Evolutionary conservation across 1,284 basidiomycete genomes (phyloP).

Genomic region (Ceratobasidium sp.): DNA sequence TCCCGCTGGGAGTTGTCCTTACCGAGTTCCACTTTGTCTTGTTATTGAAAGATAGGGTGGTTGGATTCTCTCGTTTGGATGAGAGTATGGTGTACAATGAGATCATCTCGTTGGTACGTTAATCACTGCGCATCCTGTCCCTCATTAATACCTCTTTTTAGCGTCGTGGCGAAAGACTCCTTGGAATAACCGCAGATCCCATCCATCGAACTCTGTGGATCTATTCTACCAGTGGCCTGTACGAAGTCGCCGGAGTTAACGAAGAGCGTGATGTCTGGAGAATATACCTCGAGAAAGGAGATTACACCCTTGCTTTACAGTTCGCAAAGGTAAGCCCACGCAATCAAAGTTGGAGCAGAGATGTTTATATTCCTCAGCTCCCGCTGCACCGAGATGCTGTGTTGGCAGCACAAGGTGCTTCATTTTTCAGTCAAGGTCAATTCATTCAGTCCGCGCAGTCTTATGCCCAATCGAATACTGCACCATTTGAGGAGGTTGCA

Average conservation of each 20-base stretch:
- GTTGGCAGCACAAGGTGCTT: slow-evolving; percentile 82
- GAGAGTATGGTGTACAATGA: slow-evolving; percentile 88
- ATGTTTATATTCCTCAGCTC: slow-evolving; percentile 59
- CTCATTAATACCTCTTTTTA: neutral
- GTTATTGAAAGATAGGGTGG: slow-evolving; percentile 80
- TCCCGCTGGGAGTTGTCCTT: slow-evolving; percentile 77
- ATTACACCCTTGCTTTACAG: slow-evolving; percentile 78
- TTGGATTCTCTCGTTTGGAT: slow-evolving; percentile 80
- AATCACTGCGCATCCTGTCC: slow-evolving; percentile 7
- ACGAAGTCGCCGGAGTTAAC: slow-evolving; percentile 84
- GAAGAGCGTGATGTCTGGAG: slow-evolving; percentile 97
- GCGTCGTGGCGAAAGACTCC: slow-evolving; percentile 66
- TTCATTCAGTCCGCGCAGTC: slow-evolving; percentile 92
- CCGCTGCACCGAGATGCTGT: slow-evolving; percentile 85
- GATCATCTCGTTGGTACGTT: slow-evolving; percentile 72
- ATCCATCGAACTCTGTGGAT: slow-evolving; percentile 93
- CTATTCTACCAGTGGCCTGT: slow-evolving; percentile 87
- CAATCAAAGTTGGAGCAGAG: neutral
- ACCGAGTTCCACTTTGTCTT: slow-evolving; percentile 94
- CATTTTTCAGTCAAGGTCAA: slow-evolving; percentile 80
- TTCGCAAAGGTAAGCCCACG: slow-evolving; percentile 72
- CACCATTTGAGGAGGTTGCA: slow-evolving; percentile 89
- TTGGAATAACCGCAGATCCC: slow-evolving; percentile 80
- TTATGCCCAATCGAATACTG: slow-evolving; percentile 85
- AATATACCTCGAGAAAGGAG: slow-evolving; percentile 80